A percentile compares a stretch with the other conserved stretches of the same genome.
phyloP scores from a whole-genome alignment of 2,329 filamentous ascomycete genomes.

The Xylaria sp. region DNA sequence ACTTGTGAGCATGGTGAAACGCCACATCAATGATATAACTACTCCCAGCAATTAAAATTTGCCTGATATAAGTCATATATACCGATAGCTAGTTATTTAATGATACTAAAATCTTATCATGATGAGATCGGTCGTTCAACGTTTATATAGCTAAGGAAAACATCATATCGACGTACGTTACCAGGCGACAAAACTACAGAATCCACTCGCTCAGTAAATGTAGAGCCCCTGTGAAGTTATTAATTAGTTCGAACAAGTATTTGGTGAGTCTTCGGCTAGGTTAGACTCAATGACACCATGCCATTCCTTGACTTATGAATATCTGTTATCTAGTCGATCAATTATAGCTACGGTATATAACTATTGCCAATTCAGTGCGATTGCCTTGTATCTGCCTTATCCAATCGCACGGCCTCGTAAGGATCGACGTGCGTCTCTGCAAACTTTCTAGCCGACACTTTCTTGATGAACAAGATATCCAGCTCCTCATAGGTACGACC shows the following conservation, averaged over 20 bases:
- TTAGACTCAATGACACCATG: background rate
- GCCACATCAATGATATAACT: background rate
- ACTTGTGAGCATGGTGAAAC: too few species aligned
- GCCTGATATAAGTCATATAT: background rate
- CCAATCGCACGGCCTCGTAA: slow-evolving; percentile 35
- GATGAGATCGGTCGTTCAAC: background rate
- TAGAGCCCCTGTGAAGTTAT: background rate
- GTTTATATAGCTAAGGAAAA: too few species aligned
- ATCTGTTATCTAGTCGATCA: background rate
- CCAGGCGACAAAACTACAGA: too few species aligned
- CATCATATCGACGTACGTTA: too few species aligned
- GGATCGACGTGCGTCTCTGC: slow-evolving; percentile 49
- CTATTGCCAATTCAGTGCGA: slow-evolving; percentile 13
- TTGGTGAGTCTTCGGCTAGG: background rate
- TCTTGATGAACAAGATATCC: slow-evolving; percentile 61
- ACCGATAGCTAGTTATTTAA: background rate
- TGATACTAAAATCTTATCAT: background rate
- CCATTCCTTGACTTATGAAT: background rate
- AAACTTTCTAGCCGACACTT: slow-evolving; percentile 54
- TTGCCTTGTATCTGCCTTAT: slow-evolving; percentile 35
- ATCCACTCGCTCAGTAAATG: background rate
- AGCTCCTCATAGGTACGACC: slow-evolving; percentile 63
- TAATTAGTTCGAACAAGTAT: background rate
- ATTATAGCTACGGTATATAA: background rate
- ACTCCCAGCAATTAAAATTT: background rate